A percentile compares a stretch with the other conserved stretches of the same genome.
phyloP scores from a whole-genome alignment of 345 rosid genomes.

The Rhodomyrtus tomentosa region DNA sequence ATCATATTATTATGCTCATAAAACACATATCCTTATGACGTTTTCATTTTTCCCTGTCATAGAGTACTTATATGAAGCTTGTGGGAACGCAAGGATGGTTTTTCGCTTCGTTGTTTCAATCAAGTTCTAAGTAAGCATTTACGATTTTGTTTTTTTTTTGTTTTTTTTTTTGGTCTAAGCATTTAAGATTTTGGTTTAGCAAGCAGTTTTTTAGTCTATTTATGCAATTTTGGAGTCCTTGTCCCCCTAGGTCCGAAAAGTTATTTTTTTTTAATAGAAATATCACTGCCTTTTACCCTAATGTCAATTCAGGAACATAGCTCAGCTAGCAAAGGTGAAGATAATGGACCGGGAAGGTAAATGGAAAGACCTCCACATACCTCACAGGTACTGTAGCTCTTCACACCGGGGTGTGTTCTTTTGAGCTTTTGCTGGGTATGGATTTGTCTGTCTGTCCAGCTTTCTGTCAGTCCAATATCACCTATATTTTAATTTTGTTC shows the following conservation, averaged over 20 bases:
- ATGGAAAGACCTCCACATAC: conserved; percentile 53
- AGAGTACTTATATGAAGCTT: conserved; percentile 58
- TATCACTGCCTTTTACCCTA: background rate
- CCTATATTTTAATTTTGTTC: background rate
- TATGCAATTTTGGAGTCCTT: background rate
- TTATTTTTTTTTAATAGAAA: background rate
- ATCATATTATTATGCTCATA: background rate
- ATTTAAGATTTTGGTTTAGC: background rate
- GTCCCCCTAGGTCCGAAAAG: background rate
- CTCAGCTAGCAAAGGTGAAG: conserved; percentile 43
- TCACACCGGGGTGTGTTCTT: background rate
- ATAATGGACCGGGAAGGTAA: conserved; percentile 34
- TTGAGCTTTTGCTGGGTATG: background rate
- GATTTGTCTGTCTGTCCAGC: background rate
- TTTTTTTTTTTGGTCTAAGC: too few species aligned
- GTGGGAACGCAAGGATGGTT: conserved; percentile 64
- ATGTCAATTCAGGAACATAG: conserved; percentile 32
- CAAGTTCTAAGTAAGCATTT: conserved; percentile 29
- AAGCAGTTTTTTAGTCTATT: background rate
- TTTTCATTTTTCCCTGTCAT: conserved; percentile 1
- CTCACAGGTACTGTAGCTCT: conserved; percentile 22
- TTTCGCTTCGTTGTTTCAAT: conserved; percentile 34
- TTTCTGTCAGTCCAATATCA: background rate
- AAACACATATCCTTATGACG: background rate
- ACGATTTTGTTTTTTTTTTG: too few species aligned